Conservation (phyloP, 495 filamentous ascomycete genomes). For the Aspergillus egyptiacus region DNA sequence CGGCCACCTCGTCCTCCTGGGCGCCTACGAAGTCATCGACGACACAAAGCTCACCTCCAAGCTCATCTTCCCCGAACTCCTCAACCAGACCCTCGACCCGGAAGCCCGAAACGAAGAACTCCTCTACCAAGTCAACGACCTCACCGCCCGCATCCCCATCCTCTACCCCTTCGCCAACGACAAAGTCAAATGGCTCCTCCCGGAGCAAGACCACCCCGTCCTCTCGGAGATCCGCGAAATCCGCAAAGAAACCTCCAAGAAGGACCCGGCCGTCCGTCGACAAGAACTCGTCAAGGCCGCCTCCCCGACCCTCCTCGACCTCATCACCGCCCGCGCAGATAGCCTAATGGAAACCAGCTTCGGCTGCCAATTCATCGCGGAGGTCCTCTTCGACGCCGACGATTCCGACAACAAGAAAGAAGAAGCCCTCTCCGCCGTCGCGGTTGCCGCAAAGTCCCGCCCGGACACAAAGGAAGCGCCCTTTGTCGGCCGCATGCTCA, state of each 20-base stretch:
- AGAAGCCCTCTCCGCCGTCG: constrained; percentile 63
- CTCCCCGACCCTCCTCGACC: constrained; percentile 55
- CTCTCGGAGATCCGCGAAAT: constrained; percentile 70
- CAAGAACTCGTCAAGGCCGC: constrained; percentile 63
- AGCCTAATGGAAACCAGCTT: constrained; percentile 67
- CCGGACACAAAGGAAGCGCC: constrained; percentile 52
- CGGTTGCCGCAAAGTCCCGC: constrained; percentile 59
- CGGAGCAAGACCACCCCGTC: constrained; percentile 54
- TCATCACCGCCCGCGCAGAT: constrained; percentile 61
- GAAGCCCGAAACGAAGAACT: constrained; percentile 56
- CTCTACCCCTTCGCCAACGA: constrained; percentile 77
- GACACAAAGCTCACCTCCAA: constrained; percentile 88
- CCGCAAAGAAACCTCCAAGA: constrained; percentile 79
- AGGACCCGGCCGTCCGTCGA: constrained; percentile 68
- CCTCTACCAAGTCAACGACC: constrained; percentile 55
- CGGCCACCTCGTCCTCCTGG: constrained; percentile 74
- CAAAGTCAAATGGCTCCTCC: constrained; percentile 63
- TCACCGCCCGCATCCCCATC: constrained; percentile 68
- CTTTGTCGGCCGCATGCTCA: constrained; percentile 77
- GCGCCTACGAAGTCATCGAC: constrained; percentile 85
- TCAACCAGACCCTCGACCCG: constrained; percentile 58
- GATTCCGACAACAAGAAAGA: constrained; percentile 54
- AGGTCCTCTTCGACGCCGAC: constrained; percentile 70
- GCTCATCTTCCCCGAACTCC: constrained; percentile 72
- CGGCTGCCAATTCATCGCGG: constrained; percentile 78